phyloP scores from a whole-genome alignment of 345 rosid genomes.

The Anacardium occidentale region DNA sequence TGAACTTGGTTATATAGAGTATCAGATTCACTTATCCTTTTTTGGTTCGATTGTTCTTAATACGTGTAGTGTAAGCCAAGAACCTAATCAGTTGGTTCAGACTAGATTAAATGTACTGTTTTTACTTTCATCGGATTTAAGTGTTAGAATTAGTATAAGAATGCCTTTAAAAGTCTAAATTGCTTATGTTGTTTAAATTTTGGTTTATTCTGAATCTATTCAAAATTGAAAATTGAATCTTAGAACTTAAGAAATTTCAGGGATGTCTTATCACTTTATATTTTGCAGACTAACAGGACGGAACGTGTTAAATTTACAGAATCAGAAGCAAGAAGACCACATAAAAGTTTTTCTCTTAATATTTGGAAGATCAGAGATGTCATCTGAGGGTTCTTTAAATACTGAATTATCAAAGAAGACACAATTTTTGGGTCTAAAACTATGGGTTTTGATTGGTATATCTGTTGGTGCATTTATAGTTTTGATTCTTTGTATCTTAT shows the following conservation, averaged over 20 bases:
- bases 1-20: constrained; percentile 8
- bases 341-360: constrained; percentile 8
- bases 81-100: constrained; percentile 12
- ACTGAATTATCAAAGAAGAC: constrained; percentile 76
- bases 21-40: constrained; percentile 19
- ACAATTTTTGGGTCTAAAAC: constrained; percentile 73
- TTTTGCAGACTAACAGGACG: constrained; percentile 29
- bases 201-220: constrained; percentile 5
- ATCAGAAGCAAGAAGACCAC: constrained; percentile 12
- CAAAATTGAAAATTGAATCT: constrained; percentile 6
- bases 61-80: constrained; percentile 25
- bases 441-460: constrained; percentile 87
- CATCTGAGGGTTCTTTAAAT: constrained; percentile 60
- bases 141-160: constrained; percentile 14
- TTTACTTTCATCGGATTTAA: constrained; percentile 18
- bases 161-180: constrained; percentile 9
- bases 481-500: constrained; percentile 74
- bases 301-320: constrained; percentile 22
- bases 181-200: constrained; percentile 4
- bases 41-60: constrained; percentile 12
- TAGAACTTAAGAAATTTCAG: neutral
- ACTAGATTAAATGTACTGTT: constrained; percentile 21
- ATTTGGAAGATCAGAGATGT: constrained; percentile 49
- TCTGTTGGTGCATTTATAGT: constrained; percentile 73
- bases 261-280: constrained; percentile 1